A percentile compares a stretch with the other conserved stretches of the same genome.
These are phyloP conservation scores for Plasmodium inui DNA, from an alignment of 169 alveolate genomes.

Conservation along the genomic window DNA sequence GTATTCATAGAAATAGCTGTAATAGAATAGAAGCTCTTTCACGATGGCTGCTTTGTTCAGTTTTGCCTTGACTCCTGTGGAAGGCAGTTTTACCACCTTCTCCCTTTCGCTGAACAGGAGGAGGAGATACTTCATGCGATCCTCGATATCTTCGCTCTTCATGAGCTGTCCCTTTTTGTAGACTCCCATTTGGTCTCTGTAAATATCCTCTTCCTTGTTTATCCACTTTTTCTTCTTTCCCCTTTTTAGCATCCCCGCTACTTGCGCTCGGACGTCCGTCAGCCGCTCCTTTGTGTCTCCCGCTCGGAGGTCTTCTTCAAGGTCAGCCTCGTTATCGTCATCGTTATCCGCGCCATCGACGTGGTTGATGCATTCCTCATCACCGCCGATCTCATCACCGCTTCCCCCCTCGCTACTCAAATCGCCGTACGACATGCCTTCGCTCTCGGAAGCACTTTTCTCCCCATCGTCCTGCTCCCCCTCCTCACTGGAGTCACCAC, in stretches of 20 bases:
- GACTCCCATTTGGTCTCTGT: constrained; percentile 33
- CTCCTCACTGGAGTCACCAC: constrained; percentile 69
- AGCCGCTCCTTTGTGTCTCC: neutral
- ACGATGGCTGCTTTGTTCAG: constrained; percentile 11
- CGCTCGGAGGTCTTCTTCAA: neutral
- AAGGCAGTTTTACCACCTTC: neutral
- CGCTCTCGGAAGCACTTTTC: constrained; percentile 84
- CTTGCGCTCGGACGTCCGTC: neutral
- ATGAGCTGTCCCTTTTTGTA: constrained; percentile 38
- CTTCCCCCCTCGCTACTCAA: constrained; percentile 84
- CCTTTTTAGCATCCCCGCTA: neutral
- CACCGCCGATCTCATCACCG: constrained; percentile 78
- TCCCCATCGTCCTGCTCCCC: constrained; percentile 75
- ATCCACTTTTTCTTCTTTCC: constrained; percentile 16
- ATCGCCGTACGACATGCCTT: constrained; percentile 80
- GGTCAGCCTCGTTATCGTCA: constrained; percentile 8
- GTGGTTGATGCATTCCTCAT: neutral
- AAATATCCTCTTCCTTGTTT: constrained; percentile 25
- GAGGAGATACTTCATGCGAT: constrained; percentile 64
- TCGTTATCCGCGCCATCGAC: neutral
- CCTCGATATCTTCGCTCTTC: constrained; percentile 68
- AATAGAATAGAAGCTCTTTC: constrained; percentile 47
- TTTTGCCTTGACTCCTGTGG: neutral
- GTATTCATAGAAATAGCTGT: constrained; percentile 91
- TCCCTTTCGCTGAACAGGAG: constrained; percentile 12